These are phyloP conservation scores for Lecanicillium sp. DNA, from an alignment of 2,329 filamentous ascomycete genomes.

Conservation along the genomic window DNA sequence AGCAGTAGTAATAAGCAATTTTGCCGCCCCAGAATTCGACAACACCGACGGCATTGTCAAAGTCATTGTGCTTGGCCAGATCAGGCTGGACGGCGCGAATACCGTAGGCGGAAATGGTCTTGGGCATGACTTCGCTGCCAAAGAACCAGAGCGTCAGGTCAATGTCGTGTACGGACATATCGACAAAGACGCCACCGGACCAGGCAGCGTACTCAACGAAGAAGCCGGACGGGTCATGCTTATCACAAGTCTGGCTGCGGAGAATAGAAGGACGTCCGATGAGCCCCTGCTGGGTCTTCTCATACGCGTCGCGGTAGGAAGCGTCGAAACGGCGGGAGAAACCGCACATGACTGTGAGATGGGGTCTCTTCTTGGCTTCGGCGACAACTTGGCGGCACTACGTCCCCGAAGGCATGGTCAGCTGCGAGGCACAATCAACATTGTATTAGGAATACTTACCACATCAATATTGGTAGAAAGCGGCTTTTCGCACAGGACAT, in stretches of 20 bases:
- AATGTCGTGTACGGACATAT: conserved; percentile 65
- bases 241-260: conserved; percentile 62
- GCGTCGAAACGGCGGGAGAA: conserved; percentile 47
- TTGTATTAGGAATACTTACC: no score
- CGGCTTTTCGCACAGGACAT: conserved; percentile 55
- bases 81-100: conserved; percentile 25
- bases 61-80: conserved; percentile 21
- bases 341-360: conserved; percentile 54
- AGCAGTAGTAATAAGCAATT: conserved; percentile 57
- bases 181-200: conserved; percentile 62
- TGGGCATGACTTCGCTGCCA: conserved; percentile 22
- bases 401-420: conserved; percentile 29
- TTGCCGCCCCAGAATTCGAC: conserved; percentile 58
- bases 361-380: conserved; percentile 44
- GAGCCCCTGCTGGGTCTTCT: conserved; percentile 40
- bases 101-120: conserved; percentile 21
- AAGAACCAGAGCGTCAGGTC: conserved; percentile 27
- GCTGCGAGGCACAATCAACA: no score
- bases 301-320: conserved; percentile 54
- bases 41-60: conserved; percentile 36
- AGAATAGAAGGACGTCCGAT: conserved; percentile 56
- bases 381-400: conserved; percentile 52
- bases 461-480: conserved; percentile 50
- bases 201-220: conserved; percentile 61
- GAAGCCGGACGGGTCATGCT: conserved; percentile 57